Percentiles rank a stretch among this genome's conserved stretches.
These are phyloP conservation scores for Trichoderma citrinoviride DNA, from an alignment of 2,329 filamentous ascomycete genomes.

Conservation along the genomic window DNA sequence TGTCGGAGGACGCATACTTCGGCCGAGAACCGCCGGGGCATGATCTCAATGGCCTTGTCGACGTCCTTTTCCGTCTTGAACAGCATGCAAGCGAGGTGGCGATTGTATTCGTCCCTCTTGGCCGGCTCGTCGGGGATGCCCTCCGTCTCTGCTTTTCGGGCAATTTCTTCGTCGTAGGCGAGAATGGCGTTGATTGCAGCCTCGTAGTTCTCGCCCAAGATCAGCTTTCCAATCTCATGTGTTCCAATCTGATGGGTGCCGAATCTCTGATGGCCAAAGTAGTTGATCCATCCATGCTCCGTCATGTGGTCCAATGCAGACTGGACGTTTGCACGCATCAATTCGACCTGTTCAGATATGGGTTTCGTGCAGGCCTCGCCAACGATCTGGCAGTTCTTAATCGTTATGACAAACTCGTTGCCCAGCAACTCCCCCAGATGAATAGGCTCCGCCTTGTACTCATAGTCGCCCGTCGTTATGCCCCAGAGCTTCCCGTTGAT, in stretches of 20 bases:
- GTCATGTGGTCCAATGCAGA: slow-evolving; percentile 65
- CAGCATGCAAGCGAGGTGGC: slow-evolving; percentile 73
- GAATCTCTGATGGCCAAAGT: slow-evolving; percentile 96
- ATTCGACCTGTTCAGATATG: slow-evolving; percentile 32
- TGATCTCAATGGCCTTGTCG: slow-evolving; percentile 58
- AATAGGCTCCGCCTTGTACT: slow-evolving; percentile 68
- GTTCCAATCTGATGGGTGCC: slow-evolving; percentile 85
- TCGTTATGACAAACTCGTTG: slow-evolving; percentile 89
- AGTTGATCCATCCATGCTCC: slow-evolving; percentile 87
- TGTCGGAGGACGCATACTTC: slow-evolving; percentile 78
- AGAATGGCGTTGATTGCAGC: slow-evolving; percentile 77
- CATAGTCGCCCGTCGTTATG: slow-evolving; percentile 74
- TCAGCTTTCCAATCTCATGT: slow-evolving; percentile 77
- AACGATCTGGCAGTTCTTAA: slow-evolving; percentile 75
- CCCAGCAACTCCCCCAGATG: slow-evolving; percentile 80
- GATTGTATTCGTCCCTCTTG: slow-evolving; percentile 71
- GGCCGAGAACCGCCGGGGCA: slow-evolving; percentile 80
- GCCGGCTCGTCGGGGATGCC: slow-evolving; percentile 47
- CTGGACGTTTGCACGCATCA: slow-evolving; percentile 43
- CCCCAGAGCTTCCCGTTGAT: slow-evolving; percentile 63
- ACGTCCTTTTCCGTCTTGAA: slow-evolving; percentile 64
- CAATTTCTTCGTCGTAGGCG: slow-evolving; percentile 63
- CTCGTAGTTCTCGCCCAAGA: slow-evolving; percentile 77
- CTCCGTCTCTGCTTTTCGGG: slow-evolving; percentile 44
- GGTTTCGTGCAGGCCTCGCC: slow-evolving; percentile 34